Percentiles rank a stretch among this genome's conserved stretches.
Conservation (phyloP, 179 eudicot genomes). For the Heliamphora pulchella region DNA sequence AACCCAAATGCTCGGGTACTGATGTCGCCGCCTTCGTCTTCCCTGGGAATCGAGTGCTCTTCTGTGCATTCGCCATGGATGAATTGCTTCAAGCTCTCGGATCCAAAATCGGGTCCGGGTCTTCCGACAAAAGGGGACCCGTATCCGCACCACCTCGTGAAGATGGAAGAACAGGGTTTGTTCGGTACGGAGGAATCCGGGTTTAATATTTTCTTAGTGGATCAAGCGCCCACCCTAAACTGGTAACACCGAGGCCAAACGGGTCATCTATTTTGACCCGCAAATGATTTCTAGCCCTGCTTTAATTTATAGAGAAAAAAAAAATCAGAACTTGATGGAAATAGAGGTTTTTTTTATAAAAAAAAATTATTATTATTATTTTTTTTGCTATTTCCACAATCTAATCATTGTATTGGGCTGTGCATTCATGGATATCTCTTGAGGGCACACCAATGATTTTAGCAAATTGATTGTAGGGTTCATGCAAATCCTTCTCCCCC, state of each 20-base stretch:
- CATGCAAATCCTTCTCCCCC: too few species aligned
- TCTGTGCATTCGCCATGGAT: slow-evolving; percentile 18
- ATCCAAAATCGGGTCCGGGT: slow-evolving; percentile 14
- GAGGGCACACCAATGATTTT: too few species aligned
- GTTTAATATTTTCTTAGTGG: slow-evolving; percentile 36
- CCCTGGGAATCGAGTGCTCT: slow-evolving; percentile 12
- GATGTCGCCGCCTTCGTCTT: neutral
- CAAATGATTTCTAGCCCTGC: too few species aligned
- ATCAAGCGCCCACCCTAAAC: slow-evolving; percentile 40
- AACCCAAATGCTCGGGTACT: slow-evolving; percentile 11
- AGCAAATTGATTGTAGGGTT: too few species aligned
- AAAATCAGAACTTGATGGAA: too few species aligned
- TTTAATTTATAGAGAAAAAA: too few species aligned
- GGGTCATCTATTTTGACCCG: too few species aligned
- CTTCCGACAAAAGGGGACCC: slow-evolving; percentile 10
- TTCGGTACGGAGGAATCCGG: slow-evolving; percentile 24
- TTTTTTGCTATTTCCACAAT: too few species aligned
- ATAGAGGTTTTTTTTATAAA: too few species aligned
- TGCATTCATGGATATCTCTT: too few species aligned
- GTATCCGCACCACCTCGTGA: slow-evolving; percentile 6
- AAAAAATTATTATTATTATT: too few species aligned
- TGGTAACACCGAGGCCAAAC: slow-evolving; percentile 6
- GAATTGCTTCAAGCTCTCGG: slow-evolving; percentile 23
- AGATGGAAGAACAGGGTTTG: slow-evolving; percentile 22
- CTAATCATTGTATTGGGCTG: too few species aligned